phyloP scores from a whole-genome alignment of 1,139 yeast genomes.

The Geotrichum klebahnii region DNA sequence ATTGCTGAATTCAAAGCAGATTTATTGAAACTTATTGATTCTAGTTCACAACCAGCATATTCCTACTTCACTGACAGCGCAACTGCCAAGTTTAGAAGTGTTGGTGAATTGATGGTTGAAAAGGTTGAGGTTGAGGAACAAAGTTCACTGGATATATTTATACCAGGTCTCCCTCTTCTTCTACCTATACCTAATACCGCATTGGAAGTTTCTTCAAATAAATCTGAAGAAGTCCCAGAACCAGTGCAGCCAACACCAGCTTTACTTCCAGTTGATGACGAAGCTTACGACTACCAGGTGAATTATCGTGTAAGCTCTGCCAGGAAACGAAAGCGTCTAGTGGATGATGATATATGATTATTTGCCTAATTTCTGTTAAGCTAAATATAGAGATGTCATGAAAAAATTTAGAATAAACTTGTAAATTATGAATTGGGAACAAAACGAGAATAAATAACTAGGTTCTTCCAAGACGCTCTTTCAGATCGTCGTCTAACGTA shows the following conservation, averaged over 20 bases:
- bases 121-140: background rate
- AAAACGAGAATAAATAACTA: no score
- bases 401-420: background rate
- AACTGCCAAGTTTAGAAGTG: background rate
- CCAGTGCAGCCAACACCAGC: background rate
- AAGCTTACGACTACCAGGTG: background rate
- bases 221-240: background rate
- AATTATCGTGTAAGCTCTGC: background rate
- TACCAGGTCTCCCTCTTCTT: slow-evolving; percentile 1
- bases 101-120: background rate
- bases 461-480: slow-evolving; percentile 18
- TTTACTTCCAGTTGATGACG: background rate
- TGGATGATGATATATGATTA: slow-evolving; percentile 7
- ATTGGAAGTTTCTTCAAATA: background rate
- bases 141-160: background rate
- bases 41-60: background rate
- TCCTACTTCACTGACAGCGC: background rate
- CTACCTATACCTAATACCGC: no score
- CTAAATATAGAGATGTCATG: background rate
- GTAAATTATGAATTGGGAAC: no score
- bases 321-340: slow-evolving; percentile 1
- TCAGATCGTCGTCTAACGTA: slow-evolving; percentile 13
- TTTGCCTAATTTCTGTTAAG: no score
- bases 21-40: background rate
- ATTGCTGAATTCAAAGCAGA: slow-evolving; percentile 3